Base-by-base conservation (phyloP, 2,329 filamentous ascomycete genomes). In the Curvularia sp. region DNA sequence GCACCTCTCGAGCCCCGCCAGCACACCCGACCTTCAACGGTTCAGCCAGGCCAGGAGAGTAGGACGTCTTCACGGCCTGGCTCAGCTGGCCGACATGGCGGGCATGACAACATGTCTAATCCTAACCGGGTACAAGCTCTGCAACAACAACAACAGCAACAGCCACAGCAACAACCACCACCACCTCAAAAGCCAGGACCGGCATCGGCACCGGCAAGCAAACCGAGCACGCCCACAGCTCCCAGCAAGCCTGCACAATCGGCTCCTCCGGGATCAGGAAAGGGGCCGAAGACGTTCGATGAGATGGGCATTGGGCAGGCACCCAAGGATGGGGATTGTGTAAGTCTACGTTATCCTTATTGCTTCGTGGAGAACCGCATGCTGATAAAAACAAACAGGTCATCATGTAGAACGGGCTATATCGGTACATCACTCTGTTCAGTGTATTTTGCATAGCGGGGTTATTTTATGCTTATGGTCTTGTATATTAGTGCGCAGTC, bases 201-300 rank as follows among this genome's bases (percentile, higher is more conserved):
- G 42, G 45, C 54, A 23, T 49, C 66, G 38, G 61, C 54, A 23
- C 50, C 66, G 38, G 61, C 67, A 48, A 49, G 59, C 55, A 64
- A 70, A 47, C 65, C 69, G 18, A 53, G 65, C 49, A 57, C 59
- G n/a, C 66, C 70, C 27, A 65, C 71, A 13, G 61, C 73, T 5
- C 61, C 71, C 19, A 52, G 58, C 15, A 72, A 74, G 54, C 68
- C 76, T n/a, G 59, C 70, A 9, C 66, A 64, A n/a, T 63, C 73
- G n/a, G 60, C 65, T 23, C 45, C 65, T 25, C 59, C 64, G 57
- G 60, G 76, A 45, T 81, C 85, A 30, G 84, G 84, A 49, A 91
- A 93, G 73, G 95, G 94, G 10, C 94, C 95, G 1, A 92, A 95
- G 69, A 98, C 95, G 0, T 99, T 99, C 76, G 94, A 97, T 74